Percentiles rank a stretch among this genome's conserved stretches.
Evolutionary conservation across 108 stramenopile genomes (phyloP).

Genomic region (Nitzschia putrida): DNA sequence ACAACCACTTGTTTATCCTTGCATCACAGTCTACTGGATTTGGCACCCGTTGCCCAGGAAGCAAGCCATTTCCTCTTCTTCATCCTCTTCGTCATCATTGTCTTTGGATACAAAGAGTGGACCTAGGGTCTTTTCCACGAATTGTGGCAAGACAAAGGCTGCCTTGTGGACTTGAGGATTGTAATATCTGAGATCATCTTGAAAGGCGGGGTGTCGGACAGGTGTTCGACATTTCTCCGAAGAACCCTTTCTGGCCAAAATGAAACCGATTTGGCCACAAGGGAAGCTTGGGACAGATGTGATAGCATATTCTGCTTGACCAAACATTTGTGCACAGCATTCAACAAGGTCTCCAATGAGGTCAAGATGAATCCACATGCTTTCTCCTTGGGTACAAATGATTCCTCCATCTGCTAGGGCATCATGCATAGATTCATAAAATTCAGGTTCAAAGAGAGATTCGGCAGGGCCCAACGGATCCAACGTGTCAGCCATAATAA

Average conservation of each 20-base stretch:
- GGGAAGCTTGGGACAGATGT: conserved; percentile 47
- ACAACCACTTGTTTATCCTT: too few relatives aligned
- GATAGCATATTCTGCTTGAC: conserved; percentile 71
- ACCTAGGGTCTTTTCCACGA: conserved; percentile 10
- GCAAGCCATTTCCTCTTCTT: conserved; percentile 20
- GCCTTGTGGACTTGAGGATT: conserved; percentile 65
- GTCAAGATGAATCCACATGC: conserved; percentile 80
- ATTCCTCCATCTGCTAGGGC: conserved; percentile 59
- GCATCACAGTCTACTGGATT: conserved; percentile 18
- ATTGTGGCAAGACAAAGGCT: conserved; percentile 73
- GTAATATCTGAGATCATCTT: conserved; percentile 68
- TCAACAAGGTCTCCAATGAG: conserved; percentile 61
- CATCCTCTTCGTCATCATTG: conserved; percentile 13
- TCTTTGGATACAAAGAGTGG: neutral
- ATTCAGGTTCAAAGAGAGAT: conserved; percentile 72
- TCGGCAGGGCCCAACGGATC: conserved; percentile 89
- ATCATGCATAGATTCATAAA: conserved; percentile 64
- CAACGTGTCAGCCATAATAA: conserved; percentile 76
- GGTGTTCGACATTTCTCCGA: conserved; percentile 28
- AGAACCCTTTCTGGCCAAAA: conserved; percentile 53
- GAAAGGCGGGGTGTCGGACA: conserved; percentile 21
- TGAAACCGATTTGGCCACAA: conserved; percentile 77
- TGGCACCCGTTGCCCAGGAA: conserved; percentile 25
- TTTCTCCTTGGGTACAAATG: conserved; percentile 79
- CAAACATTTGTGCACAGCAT: conserved; percentile 56